Conservation (phyloP, 2,329 filamentous ascomycete genomes). For the Juglanconis oblonga region DNA sequence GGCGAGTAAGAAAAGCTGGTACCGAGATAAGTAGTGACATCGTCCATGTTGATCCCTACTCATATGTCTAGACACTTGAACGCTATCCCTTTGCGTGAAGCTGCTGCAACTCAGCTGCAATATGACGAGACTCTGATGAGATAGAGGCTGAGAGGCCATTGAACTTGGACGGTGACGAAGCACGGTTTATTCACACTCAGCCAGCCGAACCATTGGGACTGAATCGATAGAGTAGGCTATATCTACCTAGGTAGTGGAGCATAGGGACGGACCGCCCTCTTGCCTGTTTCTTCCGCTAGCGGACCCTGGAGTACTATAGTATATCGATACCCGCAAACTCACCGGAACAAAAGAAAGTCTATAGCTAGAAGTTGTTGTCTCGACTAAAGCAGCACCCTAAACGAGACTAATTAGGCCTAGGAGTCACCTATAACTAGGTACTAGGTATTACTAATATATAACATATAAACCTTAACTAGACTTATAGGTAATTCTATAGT, state of each 20-base stretch:
- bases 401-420: too few species aligned
- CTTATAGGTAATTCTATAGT: too few species aligned
- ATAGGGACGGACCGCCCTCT: background rate
- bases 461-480: too few species aligned
- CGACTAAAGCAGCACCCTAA: too few species aligned
- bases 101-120: background rate
- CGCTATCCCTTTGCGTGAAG: background rate
- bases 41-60: too few species aligned
- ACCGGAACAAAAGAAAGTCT: too few species aligned
- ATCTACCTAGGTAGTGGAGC: background rate
- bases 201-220: background rate
- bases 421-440: too few species aligned
- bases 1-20: too few species aligned
- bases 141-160: background rate
- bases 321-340: too few species aligned
- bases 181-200: background rate
- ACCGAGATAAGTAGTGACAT: background rate
- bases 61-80: background rate
- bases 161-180: background rate
- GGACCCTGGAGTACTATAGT: background rate
- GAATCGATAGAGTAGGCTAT: too few species aligned
- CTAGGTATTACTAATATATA: too few species aligned
- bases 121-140: background rate
- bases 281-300: background rate
- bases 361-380: background rate